Evolutionary conservation across 371 early-diverging fungal species (phyloP), one percentile per base, ranked within the genome.

Genomic region (Mucor indicus): DNA sequence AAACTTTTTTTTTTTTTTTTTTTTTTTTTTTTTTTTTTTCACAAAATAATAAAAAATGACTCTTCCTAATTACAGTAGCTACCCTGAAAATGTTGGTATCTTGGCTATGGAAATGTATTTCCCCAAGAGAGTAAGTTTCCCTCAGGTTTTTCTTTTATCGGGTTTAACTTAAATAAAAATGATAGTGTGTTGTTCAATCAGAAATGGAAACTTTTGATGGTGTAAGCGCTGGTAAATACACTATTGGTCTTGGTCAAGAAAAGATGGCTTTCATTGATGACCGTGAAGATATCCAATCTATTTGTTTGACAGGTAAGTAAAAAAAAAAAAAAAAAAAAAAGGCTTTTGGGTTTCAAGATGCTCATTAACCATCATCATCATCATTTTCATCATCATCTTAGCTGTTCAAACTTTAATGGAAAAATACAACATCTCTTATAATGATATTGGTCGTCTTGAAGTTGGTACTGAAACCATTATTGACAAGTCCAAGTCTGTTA

Each of bases 391-490:
- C 36, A 38, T 33, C 17, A 19, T 39, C 48, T 27, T 69, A 87
- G 98, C 83, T 44, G 96, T 98, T 27, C 82, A 91, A 62, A 84
- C 77, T 67, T 81, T 97, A 50, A 80, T 96, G 76, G 91, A 91
- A 54, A 95, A 91, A 83, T 90, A 95, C 80, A 84, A 86, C 48
- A 84, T 97, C 44, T 62, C 82, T 37, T 86, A 83, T 71, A 83
- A 68, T 38, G 83, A 89, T 62, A 90, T 99, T 70, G 98, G 98
- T 35, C 86, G 90, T 33, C 79, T 99, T 29, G 99, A 99, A 63
- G 96, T 99, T 38, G 99, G 99, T 45, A 97, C 99, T 35, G 99
- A 99, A 74, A 95, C 97, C 43, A 93, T 96, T 67, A 91, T 94
- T 52, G 99, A 99, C 82, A 95, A 96, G 80, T 88, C 92, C 48